phyloP scores from a whole-genome alignment of 2,329 filamentous ascomycete genomes.

The Penicillium brevicompactum region DNA sequence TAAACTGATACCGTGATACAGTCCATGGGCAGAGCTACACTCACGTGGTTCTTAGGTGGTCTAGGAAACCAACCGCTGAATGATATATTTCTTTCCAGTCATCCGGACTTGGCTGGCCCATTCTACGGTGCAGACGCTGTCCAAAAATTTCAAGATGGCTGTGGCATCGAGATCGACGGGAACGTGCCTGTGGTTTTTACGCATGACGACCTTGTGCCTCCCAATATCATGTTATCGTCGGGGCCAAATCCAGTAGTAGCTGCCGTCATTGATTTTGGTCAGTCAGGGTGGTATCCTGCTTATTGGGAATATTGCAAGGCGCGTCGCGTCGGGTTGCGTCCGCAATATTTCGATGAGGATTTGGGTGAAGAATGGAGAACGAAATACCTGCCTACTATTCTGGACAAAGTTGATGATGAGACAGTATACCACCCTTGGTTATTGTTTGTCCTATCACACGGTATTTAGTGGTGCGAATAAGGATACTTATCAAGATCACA shows the following conservation, averaged over 20 bases:
- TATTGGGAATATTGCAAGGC: conserved; percentile 18
- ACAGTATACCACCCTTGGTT: conserved; percentile 36
- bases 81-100: conserved; percentile 32
- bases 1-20: conserved; percentile 3
- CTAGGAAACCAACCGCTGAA: conserved; percentile 32
- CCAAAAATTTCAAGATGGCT: conserved; percentile 34
- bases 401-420: conserved; percentile 36
- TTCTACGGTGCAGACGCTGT: conserved; percentile 33
- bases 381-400: conserved; percentile 34
- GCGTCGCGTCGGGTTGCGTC: conserved; percentile 22
- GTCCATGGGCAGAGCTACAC: conserved; percentile 2
- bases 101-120: conserved; percentile 27
- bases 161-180: conserved; percentile 31
- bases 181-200: conserved; percentile 27
- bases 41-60: conserved; percentile 25
- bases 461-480: conserved; percentile 26
- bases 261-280: too few relatives aligned
- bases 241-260: conserved; percentile 13
- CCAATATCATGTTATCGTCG: conserved; percentile 27
- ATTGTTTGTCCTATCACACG: conserved; percentile 29
- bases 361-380: conserved; percentile 35
- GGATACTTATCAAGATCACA: conserved; percentile 1
- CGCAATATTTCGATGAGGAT: conserved; percentile 21
- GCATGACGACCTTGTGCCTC: conserved; percentile 22
- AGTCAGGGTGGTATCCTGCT: too few relatives aligned